A percentile compares a stretch with the other conserved stretches of the same genome.
phyloP scores from a whole-genome alignment of 2,329 filamentous ascomycete genomes.

The Pestalotiopsis sp. region DNA sequence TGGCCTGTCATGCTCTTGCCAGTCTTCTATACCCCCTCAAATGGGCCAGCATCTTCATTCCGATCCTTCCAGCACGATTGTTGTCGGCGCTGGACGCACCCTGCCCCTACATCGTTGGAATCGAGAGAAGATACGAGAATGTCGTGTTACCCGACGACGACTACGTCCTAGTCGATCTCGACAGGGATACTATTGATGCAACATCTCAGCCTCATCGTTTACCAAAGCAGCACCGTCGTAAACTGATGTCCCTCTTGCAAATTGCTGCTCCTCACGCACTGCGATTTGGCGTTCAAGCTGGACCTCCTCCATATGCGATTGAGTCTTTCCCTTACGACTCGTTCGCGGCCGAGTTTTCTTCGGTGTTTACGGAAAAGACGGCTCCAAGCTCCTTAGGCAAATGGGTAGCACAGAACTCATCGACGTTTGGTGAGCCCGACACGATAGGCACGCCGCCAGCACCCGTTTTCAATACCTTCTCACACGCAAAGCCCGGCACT shows the following conservation, averaged over 20 bases:
- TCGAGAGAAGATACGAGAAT: slow-evolving; percentile 88
- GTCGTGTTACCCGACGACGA: slow-evolving; percentile 91
- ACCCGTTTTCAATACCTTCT: slow-evolving; percentile 89
- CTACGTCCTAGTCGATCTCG: slow-evolving; percentile 91
- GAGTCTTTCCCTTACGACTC: slow-evolving; percentile 91
- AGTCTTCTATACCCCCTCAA: slow-evolving; percentile 87
- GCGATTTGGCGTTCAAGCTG: slow-evolving; percentile 82
- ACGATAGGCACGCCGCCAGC: slow-evolving; percentile 53
- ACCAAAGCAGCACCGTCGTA: slow-evolving; percentile 86
- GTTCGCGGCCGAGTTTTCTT: slow-evolving; percentile 84
- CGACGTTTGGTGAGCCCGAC: slow-evolving; percentile 76
- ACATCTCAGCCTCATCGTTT: slow-evolving; percentile 77
- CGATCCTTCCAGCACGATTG: slow-evolving; percentile 83
- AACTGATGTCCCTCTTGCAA: slow-evolving; percentile 86
- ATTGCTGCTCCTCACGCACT: slow-evolving; percentile 88
- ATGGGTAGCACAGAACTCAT: slow-evolving; percentile 87
- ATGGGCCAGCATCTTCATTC: slow-evolving; percentile 94
- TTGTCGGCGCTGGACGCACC: slow-evolving; percentile 91
- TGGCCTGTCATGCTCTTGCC: slow-evolving; percentile 85
- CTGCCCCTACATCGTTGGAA: slow-evolving; percentile 95
- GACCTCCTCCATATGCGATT: slow-evolving; percentile 88
- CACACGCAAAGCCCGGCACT: slow-evolving; percentile 72
- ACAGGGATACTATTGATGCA: slow-evolving; percentile 87
- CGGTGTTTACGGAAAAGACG: slow-evolving; percentile 76
- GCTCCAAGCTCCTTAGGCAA: slow-evolving; percentile 76